Conservation (phyloP, 331 rosid species). For the Cucumis variabilis region DNA sequence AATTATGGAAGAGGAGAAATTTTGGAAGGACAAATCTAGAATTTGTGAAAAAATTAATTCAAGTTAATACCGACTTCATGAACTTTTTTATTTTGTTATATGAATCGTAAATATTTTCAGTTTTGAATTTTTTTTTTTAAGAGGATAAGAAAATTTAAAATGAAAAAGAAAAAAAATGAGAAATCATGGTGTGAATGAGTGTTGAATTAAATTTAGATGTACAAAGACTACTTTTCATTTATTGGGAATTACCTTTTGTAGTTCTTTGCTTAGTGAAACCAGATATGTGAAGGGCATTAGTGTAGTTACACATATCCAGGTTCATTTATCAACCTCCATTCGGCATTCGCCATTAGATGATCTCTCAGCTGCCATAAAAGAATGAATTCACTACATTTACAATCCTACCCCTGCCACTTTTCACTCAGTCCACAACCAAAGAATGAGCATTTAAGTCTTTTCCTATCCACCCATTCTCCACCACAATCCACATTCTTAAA, state of each 20-base stretch:
- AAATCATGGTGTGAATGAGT: no score
- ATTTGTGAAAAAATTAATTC: no score
- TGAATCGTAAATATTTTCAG: no score
- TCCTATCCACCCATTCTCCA: not conserved
- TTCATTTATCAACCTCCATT: not conserved
- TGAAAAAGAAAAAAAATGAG: no score
- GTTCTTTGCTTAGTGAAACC: not conserved
- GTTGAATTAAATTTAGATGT: no score
- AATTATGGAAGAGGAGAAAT: no score
- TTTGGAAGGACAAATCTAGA: no score
- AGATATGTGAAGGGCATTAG: not conserved
- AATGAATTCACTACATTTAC: not conserved
- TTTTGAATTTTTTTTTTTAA: no score
- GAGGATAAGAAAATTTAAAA: no score
- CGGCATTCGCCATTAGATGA: not conserved
- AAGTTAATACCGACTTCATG: no score
- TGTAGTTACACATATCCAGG: not conserved
- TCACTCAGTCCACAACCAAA: not conserved
- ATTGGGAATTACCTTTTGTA: not conserved
- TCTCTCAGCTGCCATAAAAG: not conserved
- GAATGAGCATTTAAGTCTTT: not conserved
- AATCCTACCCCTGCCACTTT: not conserved
- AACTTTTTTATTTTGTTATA: no score
- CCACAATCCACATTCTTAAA: constrained; percentile 8
- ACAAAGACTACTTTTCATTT: no score